A percentile compares a stretch with the other conserved stretches of the same genome.
Evolutionary conservation across 257 asterid species (phyloP).

Genomic region (Primulina huaijiensis): DNA sequence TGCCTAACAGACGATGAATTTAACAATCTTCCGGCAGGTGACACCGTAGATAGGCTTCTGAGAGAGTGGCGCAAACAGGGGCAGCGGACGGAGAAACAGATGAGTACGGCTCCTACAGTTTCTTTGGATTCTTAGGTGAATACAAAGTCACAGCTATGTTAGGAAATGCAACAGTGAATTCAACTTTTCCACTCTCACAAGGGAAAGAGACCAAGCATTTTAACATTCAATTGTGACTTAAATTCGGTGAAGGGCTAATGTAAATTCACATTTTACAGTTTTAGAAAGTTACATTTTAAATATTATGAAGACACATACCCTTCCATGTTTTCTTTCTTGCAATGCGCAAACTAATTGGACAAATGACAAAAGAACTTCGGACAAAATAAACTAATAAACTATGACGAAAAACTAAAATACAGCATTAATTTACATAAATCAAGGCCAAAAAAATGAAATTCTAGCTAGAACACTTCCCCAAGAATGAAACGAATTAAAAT

Average conservation of each 20-base stretch:
- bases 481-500: conserved; percentile 10
- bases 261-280: not conserved
- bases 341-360: not conserved
- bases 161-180: conserved; percentile 20
- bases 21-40: conserved; percentile 50
- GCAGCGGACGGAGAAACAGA: conserved; percentile 35
- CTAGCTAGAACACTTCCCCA: conserved; percentile 19
- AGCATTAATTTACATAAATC: conserved; percentile 34
- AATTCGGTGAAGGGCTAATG: not conserved
- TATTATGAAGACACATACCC: not conserved
- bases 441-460: conserved; percentile 13
- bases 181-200: conserved; percentile 41
- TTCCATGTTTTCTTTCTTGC: not conserved
- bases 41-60: conserved; percentile 48
- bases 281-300: no score
- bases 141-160: conserved; percentile 32
- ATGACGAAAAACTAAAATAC: conserved; percentile 8
- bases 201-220: conserved; percentile 37
- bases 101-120: conserved; percentile 46
- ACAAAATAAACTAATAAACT: conserved; percentile 1
- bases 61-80: conserved; percentile 53
- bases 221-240: not conserved
- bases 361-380: not conserved
- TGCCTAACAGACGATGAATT: conserved; percentile 49
- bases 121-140: conserved; percentile 53